Conservation (phyloP, 2,329 filamentous ascomycete species). For the Fusarium equiseti region DNA sequence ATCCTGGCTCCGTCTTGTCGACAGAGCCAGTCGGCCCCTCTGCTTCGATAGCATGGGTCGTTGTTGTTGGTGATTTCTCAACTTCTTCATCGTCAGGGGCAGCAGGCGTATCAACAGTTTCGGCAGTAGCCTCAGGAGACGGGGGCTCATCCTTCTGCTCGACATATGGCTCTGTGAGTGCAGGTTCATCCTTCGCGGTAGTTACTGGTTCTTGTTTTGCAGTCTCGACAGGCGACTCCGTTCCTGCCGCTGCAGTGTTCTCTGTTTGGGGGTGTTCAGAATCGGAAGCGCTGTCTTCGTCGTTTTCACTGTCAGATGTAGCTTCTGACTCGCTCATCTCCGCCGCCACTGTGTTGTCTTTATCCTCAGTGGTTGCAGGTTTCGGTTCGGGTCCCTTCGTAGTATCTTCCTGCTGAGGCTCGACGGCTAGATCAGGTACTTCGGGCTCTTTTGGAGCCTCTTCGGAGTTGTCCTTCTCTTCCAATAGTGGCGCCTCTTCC, state of each 20-base stretch:
- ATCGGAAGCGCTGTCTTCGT: slow-evolving; percentile 6
- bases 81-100: slow-evolving; percentile 3
- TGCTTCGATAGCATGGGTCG: background rate
- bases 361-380: slow-evolving; percentile 2
- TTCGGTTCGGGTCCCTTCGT: slow-evolving; percentile 6
- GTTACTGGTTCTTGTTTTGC: slow-evolving; percentile 3
- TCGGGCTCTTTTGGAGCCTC: slow-evolving; percentile 15
- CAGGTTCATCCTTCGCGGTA: slow-evolving; percentile 2
- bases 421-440: background rate
- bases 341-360: background rate
- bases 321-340: slow-evolving; percentile 1
- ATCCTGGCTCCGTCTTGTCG: slow-evolving; percentile 5
- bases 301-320: slow-evolving; percentile 3
- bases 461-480: slow-evolving; percentile 12
- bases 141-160: slow-evolving; percentile 14
- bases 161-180: background rate
- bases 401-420: slow-evolving; percentile 10
- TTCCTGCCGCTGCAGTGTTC: slow-evolving; percentile 1
- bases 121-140: slow-evolving; percentile 6
- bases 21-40: background rate
- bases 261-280: slow-evolving; percentile 7
- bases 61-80: background rate
- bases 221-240: background rate
- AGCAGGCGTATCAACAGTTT: slow-evolving; percentile 7
- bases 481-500: slow-evolving; percentile 5